Evolutionary conservation across 257 asterid genomes (phyloP), one percentile per base, ranked within the genome.

Genomic region (Ilex asprella): DNA sequence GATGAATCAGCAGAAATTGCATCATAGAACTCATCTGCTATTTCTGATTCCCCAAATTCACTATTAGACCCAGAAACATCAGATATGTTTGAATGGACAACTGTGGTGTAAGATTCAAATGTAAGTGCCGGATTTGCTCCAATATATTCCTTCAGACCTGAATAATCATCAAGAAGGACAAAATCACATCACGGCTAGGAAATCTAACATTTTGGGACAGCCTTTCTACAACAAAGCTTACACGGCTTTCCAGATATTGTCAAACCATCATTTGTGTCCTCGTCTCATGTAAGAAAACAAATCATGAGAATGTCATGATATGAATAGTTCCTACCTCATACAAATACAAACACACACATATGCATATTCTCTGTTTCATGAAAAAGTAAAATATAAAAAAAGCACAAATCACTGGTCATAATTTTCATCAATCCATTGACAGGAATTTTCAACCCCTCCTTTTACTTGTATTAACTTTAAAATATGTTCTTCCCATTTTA

Each of bases 131-230:
- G 97, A 82, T 77, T 93, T 71, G 99, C 99, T 73, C 84, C 89
- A 59, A 93, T 63, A 69, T 93, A 93, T 78, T 89, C 99, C 84
- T 87, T 93, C 70, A 93, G 77, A 74, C 99, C 99, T 89, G 74
- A 59, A 77, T 21, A 63, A 50, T 66, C 68, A 15, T 49, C 11
- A 49, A 49, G 6, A 3, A 49, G 11, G 16, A 49, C 54, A 49
- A 49, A 4, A 12, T 49, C 10, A 12, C 14, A 11, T 12, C 14
- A 49, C 54, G 3, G 54, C 27, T 21, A 49, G 54, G 10, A 7
- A 0, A 35, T 1, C 8, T 35, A 35, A 35, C 5, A 35, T 35
- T 35, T 35, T 35, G 41, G 5, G 41, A 35, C 5, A 35, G 41
- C 41, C 14, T 49, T 12, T 49, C 4, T 49, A 12, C 14, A 12